phyloP scores from a whole-genome alignment of 257 asterid genomes.

The Penstemon davidsonii region DNA sequence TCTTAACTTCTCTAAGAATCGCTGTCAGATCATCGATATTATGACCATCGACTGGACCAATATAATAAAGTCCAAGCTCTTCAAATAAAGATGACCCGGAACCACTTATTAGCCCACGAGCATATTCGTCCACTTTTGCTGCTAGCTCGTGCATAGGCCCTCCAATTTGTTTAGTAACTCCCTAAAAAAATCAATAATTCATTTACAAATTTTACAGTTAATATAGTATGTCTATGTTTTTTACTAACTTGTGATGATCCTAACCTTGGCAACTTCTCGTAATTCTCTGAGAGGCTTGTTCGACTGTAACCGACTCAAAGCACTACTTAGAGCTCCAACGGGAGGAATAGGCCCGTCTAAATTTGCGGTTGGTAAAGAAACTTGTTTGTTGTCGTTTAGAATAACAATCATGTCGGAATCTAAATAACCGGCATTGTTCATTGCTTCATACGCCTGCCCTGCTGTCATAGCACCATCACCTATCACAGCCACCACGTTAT shows the following conservation, averaged over 20 bases:
- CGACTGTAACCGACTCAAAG: constrained; percentile 84
- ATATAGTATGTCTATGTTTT: not conserved
- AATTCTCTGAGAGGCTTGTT: constrained; percentile 88
- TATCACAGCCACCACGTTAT: constrained; percentile 76
- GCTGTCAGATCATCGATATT: constrained; percentile 75
- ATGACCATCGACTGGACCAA: constrained; percentile 98
- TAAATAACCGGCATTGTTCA: constrained; percentile 94
- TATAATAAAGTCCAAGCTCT: constrained; percentile 92
- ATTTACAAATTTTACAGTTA: not conserved
- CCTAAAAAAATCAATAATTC: constrained; percentile 46
- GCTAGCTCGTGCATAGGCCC: constrained; percentile 97
- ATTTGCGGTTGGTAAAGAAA: constrained; percentile 90
- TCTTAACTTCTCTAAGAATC: constrained; percentile 86
- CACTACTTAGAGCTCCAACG: constrained; percentile 87
- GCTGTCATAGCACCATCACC: constrained; percentile 99
- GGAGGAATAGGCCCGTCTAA: constrained; percentile 87
- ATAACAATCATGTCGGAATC: constrained; percentile 97
- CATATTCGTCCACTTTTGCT: constrained; percentile 93
- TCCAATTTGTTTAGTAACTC: constrained; percentile 92
- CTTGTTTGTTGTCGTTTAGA: constrained; percentile 95
- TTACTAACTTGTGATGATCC: constrained; percentile 9
- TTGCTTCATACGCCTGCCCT: constrained; percentile 96
- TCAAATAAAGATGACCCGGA: constrained; percentile 89
- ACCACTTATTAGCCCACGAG: constrained; percentile 95
- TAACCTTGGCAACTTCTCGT: constrained; percentile 94